A percentile compares a stretch with the other conserved stretches of the same genome.
Conservation (phyloP, 2,329 filamentous ascomycete species). For the Biscogniauxia mediterranea region DNA sequence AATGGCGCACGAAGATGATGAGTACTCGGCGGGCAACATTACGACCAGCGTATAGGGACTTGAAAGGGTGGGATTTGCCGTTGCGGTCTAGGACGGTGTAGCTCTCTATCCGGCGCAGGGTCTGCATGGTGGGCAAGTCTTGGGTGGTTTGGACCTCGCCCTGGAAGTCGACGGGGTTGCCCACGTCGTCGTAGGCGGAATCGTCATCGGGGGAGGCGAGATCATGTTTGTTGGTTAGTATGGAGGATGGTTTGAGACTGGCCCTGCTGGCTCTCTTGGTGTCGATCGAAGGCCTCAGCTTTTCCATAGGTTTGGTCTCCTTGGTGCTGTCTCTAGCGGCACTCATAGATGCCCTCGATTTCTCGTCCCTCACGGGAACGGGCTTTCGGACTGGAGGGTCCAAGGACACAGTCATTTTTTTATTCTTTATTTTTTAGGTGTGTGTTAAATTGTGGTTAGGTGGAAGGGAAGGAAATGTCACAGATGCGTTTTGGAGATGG, state of each 20-base stretch:
- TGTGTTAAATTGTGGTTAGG: not conserved
- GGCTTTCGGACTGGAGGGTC: not conserved
- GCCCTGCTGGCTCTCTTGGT: not conserved
- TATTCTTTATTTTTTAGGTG: not conserved
- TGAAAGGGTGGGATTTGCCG: constrained; percentile 60
- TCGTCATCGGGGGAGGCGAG: not conserved
- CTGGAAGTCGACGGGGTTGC: constrained; percentile 51
- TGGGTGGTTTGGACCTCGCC: constrained; percentile 56
- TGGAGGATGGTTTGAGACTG: not conserved
- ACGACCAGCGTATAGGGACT: constrained; percentile 57
- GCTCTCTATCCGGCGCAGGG: constrained; percentile 50
- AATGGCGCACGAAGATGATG: constrained; percentile 74
- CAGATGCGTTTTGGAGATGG: not conserved
- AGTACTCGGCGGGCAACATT: constrained; percentile 58
- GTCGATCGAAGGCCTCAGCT: not conserved
- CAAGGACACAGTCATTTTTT: not conserved
- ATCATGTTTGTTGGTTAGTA: not conserved
- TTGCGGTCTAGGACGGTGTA: constrained; percentile 60
- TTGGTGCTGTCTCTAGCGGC: not conserved
- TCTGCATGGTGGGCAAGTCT: constrained; percentile 49
- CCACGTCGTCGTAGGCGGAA: constrained; percentile 32
- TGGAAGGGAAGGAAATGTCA: not conserved
- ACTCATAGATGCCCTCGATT: not conserved
- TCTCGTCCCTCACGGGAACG: not conserved
- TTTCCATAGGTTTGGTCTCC: not conserved